Evolutionary conservation across 2,329 filamentous ascomycete species (phyloP), one percentile per base, ranked within the genome.

Genomic region (Colletotrichum filicis): DNA sequence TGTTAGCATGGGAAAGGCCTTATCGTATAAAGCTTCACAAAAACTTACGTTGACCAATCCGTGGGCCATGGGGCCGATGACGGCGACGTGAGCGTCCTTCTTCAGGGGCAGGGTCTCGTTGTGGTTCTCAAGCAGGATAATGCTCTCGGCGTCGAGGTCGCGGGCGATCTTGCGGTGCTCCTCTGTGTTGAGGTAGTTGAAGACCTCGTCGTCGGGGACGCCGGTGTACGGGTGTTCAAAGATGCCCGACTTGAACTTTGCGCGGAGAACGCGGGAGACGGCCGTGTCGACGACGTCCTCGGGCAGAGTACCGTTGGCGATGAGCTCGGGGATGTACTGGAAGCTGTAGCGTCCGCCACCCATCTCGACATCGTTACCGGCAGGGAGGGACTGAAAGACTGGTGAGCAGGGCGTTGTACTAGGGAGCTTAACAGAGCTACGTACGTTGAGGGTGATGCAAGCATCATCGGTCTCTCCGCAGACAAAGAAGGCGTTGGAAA

Each of bases 301-400:
- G 55, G 90, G 85, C 1, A 95, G 82, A 68, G 88, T 90, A 0
- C 92, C 91, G 1, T 87, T 85, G 66, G 89, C 82, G 19, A 94
- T 86, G 61, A 94, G 86, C 32, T 89, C 84, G 6, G 92, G 91
- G 64, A 95, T 94, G 46, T 86, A 88, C 75, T 90, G 86, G 78
- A 91, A 92, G 79, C 91, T 94, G 84, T 90, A 94, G 24, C 90
- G 92, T 24, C 93, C 93, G 52, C 93, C 92, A 14, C 93, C 93
- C 93, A 94, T 94, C 77, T 95, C 93, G 14, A 93, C 87, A 76
- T 94, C 93, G 62, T 91, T 92, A 3, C 93, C 93, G 5, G 92
- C 91, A 0, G 90, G 90, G 5, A 95, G 86, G 9, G 90, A 84
- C 82, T 88, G 71, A 16, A 0, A 16, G 8, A 12, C 16, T 19